Conservation (phyloP, 306 rosid genomes). For the Malus orientalis region DNA sequence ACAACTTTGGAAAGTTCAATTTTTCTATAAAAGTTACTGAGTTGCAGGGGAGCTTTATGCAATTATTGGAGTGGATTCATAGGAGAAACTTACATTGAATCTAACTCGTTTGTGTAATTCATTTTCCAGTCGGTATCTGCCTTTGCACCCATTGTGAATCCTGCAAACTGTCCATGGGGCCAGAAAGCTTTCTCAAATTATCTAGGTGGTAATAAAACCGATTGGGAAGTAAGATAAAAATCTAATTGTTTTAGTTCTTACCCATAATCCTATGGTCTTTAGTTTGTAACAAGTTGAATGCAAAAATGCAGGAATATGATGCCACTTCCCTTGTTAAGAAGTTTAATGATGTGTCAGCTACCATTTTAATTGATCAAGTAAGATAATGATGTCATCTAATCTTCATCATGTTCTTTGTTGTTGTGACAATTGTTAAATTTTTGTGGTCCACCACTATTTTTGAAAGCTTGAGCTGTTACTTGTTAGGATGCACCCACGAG, state of each 20-base stretch:
- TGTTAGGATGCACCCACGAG: not conserved
- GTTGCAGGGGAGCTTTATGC: not conserved
- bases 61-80: not conserved
- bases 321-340: conserved; percentile 61
- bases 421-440: not conserved
- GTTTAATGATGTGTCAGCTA: conserved; percentile 39
- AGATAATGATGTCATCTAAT: not conserved
- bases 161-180: conserved; percentile 85
- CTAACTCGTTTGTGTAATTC: not conserved
- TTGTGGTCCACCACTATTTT: not conserved
- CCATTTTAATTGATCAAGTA: conserved; percentile 95
- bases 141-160: conserved; percentile 74
- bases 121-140: conserved; percentile 81
- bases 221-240: conserved; percentile 69
- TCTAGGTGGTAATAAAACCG: conserved; percentile 65
- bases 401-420: not conserved
- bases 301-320: conserved; percentile 76
- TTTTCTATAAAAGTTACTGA: not conserved
- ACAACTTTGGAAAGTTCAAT: not conserved
- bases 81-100: not conserved
- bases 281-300: conserved; percentile 1
- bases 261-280: not conserved
- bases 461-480: not conserved
- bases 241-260: not conserved
- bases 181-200: conserved; percentile 88